Evolutionary conservation across 495 filamentous ascomycete genomes (phyloP), one percentile per base, ranked within the genome.

Genomic region (Penicillium flavigenum): DNA sequence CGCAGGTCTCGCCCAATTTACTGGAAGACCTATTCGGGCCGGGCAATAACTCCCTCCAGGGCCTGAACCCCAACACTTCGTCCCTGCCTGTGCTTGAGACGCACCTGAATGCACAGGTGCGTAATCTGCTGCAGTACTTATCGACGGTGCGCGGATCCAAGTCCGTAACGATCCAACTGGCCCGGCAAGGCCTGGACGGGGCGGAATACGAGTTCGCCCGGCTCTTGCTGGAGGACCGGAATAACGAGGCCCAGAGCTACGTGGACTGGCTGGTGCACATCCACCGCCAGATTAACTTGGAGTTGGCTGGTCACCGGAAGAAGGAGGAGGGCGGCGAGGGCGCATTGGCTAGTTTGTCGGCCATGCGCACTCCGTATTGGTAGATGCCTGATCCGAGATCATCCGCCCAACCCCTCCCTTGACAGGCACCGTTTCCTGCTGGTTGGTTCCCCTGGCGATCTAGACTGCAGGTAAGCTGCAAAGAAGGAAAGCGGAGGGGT

Each of bases 201-300:
- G 90, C 92, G 2, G 94, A 99, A 73, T 97, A 89, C 61, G 94
- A 99, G 73, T 99, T 97, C 75, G 94, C 95, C 41, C 77, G 91
- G 42, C 75, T 92, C 69, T 73, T 99, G 61, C 83, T 96, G 49
- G 94, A 99, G 75, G 94, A 99, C 68, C 82, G 94, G 60, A 98
- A 98, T 72, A 96, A 95, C 61, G 94, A 99, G 73, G 94, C 94
- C 32, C 90, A 93, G 72, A 93, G 88, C 63, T 98, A 99, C 75
- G 94, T 98, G 17, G 94, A 99, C 74, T 99, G 94, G 94, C 73
- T 99, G 71, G 94, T 99, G 52, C 91, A 96, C 74, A 77, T 97
- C 48, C 94, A 99, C 68, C 87, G 92, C 62, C 86, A 88, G 65
- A 90, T 98, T 58, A 92, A 95, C 69, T 74, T 96, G 56, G 93